Evolutionary conservation across 2,329 filamentous ascomycete genomes (phyloP), one percentile per base, ranked within the genome.

Genomic region (Cytospora piceae): DNA sequence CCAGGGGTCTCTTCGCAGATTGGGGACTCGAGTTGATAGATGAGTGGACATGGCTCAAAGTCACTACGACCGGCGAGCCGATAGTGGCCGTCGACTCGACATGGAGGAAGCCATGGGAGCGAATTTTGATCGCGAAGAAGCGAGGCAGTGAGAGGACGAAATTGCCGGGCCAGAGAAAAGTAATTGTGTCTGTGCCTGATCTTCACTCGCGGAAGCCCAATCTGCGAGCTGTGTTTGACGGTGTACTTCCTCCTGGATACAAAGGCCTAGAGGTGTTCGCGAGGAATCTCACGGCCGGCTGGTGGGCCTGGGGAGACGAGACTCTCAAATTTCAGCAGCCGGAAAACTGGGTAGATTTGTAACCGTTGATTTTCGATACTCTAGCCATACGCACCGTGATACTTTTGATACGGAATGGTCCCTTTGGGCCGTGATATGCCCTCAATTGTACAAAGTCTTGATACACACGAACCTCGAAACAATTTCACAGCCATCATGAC

Each of bases 1-100:
- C 81, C 0, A 74, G 78, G 2, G 70, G 70, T 1, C 69, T 94
- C 2, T 90, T 94, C 69, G 81, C 84, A 8, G 76, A 80, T 39
- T 93, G 90, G 90, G 88, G 86, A 29, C 77, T 94, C 0, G 82
- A 88, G 60, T 73, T 86, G 14, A 80, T 86, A 0, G 85, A 88
- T 58, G 90, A 94, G 73, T 94, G 91, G 91, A 82, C 87, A 2
- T 95, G 91, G 91, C 75, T 94, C 58, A 95, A 95, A 75, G 82
- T 90, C 14, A 92, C 91, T 0, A 75, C 75, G 0, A 70, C 74
- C 0, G 91, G 91, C 0, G 86, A 90, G 73, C 88, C 90, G 0
- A 80, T 93, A 32, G 85, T 84, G 66, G 76, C 82, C 37, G 63
- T 91, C 2, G 82, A 88, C 37, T 85, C 85, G 4, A 67, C 75